These are phyloP conservation scores for Fusarium stilboides DNA, from an alignment of 2,329 filamentous ascomycete genomes.

Conservation along the genomic window DNA sequence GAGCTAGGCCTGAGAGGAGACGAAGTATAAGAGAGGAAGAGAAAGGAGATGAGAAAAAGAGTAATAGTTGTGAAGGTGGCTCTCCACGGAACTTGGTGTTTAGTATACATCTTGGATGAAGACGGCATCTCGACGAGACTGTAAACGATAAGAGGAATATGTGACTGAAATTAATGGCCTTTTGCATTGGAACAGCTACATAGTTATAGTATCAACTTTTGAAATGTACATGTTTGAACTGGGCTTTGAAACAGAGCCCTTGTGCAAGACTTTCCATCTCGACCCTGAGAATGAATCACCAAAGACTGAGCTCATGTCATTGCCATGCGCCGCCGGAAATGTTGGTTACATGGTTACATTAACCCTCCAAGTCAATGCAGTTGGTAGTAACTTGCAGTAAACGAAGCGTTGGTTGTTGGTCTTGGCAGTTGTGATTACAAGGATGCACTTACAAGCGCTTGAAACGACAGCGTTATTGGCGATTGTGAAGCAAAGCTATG, in stretches of 20 bases:
- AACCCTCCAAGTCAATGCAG: not conserved
- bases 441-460: not conserved
- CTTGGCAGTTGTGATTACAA: not conserved
- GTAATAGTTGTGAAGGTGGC: conserved; percentile 1
- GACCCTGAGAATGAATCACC: not conserved
- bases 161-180: not conserved
- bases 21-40: conserved; percentile 1
- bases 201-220: not conserved
- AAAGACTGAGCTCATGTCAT: not conserved
- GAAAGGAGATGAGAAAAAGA: not conserved
- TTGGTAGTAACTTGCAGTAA: not conserved
- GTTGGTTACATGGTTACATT: conserved; percentile 2
- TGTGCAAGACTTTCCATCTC: too few species aligned
- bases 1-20: not conserved
- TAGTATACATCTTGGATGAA: conserved; percentile 2
- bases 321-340: not conserved
- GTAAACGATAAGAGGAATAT: not conserved
- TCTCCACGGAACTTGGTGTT: conserved; percentile 7
- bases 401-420: not conserved
- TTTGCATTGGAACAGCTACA: not conserved
- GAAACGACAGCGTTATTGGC: conserved; percentile 6
- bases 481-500: not conserved
- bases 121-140: not conserved
- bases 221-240: too few species aligned
- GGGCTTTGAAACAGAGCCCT: too few species aligned